A percentile compares a stretch with the other conserved stretches of the same genome.
phyloP scores from a whole-genome alignment of 345 rosid species.

The Eucalyptus microcorys region DNA sequence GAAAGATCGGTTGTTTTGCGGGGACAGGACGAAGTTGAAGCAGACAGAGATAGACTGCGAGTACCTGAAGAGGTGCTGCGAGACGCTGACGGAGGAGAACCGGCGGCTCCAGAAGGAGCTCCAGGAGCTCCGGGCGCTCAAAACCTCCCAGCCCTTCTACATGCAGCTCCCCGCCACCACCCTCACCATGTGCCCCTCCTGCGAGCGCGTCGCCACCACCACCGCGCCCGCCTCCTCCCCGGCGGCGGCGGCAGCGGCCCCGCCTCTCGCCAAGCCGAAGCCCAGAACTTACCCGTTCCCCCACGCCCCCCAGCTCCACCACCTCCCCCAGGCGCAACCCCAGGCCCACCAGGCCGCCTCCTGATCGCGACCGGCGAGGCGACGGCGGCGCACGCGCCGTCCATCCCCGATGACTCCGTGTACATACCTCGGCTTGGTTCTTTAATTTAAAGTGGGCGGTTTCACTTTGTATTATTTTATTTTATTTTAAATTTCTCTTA shows the following conservation, averaged over 20 bases:
- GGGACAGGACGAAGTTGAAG: conserved; percentile 83
- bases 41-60: conserved; percentile 98
- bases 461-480: not conserved
- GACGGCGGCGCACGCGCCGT: not conserved
- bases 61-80: conserved; percentile 92
- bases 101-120: conserved; percentile 86
- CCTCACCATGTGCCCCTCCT: conserved; percentile 99
- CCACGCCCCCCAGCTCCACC: not conserved
- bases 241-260: not conserved
- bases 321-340: conserved; percentile 3
- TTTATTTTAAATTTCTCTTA: not conserved
- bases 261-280: conserved; percentile 1
- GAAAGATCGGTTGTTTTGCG: not conserved
- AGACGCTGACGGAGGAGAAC: conserved; percentile 90
- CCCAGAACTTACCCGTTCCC: conserved; percentile 11
- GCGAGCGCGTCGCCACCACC: conserved; percentile 81
- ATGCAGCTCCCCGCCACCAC: conserved; percentile 98
- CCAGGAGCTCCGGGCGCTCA: conserved; percentile 76
- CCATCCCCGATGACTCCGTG: not conserved
- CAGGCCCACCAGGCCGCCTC: conserved; percentile 18
- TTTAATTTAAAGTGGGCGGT: not conserved
- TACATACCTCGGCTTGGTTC: not conserved
- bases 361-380: not conserved
- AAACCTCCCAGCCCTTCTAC: conserved; percentile 74
- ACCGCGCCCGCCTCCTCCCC: conserved; percentile 11